A percentile compares a stretch with the other conserved stretches of the same genome.
Conservation (phyloP, 768 basidiomycete species). For the Neoboletus brunneissimus region DNA sequence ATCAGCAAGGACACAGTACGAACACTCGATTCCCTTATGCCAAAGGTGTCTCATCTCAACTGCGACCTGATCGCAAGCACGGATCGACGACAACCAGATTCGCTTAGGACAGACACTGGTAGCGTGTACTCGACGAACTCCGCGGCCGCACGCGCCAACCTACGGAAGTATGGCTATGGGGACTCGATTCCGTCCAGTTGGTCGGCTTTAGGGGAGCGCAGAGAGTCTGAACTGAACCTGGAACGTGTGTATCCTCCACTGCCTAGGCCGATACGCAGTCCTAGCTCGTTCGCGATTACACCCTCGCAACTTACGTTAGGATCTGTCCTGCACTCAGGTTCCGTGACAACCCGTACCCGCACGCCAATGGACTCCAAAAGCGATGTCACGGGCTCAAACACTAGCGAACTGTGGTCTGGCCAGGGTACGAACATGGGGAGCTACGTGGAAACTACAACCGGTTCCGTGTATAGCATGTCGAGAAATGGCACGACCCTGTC, state of each 20-base stretch:
- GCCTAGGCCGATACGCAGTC: not conserved
- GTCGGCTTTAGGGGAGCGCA: conserved; percentile 12
- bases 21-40: not conserved
- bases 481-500: too few species aligned
- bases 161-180: conserved; percentile 24
- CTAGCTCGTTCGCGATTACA: conserved; percentile 1
- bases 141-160: conserved; percentile 19
- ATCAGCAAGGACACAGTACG: not conserved
- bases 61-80: not conserved
- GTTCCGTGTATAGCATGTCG: too few species aligned
- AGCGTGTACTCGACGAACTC: conserved; percentile 29
- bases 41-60: conserved; percentile 6
- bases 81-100: not conserved
- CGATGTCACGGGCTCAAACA: not conserved
- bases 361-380: conserved; percentile 1
- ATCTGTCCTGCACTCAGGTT: conserved; percentile 5
- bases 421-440: not conserved
- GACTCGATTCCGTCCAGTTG: conserved; percentile 23
- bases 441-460: too few species aligned
- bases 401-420: not conserved
- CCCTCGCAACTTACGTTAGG: conserved; percentile 6
- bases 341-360: not conserved
- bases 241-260: conserved; percentile 1
- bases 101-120: conserved; percentile 11
- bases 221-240: conserved; percentile 19